Conservation (phyloP, 2,329 filamentous ascomycete genomes). For the Aspergillus nomiae region DNA sequence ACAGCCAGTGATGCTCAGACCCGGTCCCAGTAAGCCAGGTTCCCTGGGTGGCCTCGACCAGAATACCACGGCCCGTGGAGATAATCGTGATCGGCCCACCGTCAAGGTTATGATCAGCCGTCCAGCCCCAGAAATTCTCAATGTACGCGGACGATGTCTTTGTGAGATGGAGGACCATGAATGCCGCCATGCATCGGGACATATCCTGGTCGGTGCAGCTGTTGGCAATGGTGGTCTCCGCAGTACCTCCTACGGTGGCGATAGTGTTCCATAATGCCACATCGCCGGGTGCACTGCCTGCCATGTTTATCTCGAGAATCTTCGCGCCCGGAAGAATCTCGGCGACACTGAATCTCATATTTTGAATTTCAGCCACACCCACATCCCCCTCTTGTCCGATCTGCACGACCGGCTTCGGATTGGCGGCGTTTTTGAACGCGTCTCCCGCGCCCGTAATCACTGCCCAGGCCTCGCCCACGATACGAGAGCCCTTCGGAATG, state of each 20-base stretch:
- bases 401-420: conserved; percentile 53
- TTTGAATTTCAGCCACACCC: conserved; percentile 54
- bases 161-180: conserved; percentile 55
- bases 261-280: conserved; percentile 55
- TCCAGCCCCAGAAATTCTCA: conserved; percentile 58
- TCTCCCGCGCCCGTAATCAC: conserved; percentile 52
- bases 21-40: conserved; percentile 51
- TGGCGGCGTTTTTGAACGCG: conserved; percentile 46
- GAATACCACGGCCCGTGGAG: conserved; percentile 43
- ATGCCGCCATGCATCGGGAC: conserved; percentile 52
- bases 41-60: conserved; percentile 43
- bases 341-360: conserved; percentile 55
- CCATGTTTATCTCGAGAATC: conserved; percentile 56
- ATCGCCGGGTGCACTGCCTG: conserved; percentile 48
- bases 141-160: conserved; percentile 52
- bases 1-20: conserved; percentile 51
- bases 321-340: conserved; percentile 49
- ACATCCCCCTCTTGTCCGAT: conserved; percentile 55
- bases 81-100: conserved; percentile 38
- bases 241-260: conserved; percentile 51
- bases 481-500: conserved; percentile 51
- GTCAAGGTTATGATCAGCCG: conserved; percentile 52
- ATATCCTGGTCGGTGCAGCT: conserved; percentile 40
- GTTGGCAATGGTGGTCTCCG: conserved; percentile 41
- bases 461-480: conserved; percentile 59